Base-by-base conservation (phyloP, 805 yeast species). In the Metschnikowia kunwiensis region DNA sequence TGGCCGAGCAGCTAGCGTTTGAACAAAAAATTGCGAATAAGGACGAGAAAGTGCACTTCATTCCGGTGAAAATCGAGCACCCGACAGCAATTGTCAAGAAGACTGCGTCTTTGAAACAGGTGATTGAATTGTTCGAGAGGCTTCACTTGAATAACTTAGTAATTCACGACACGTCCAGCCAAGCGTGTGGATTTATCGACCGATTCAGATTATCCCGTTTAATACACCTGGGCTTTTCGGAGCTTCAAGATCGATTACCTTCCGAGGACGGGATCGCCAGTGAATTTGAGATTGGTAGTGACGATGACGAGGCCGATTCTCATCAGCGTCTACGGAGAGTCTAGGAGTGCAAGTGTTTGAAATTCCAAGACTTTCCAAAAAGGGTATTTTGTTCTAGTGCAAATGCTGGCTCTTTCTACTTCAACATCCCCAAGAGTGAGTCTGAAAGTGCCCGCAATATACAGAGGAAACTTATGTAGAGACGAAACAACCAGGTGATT, bases 121-220 rank as follows among this genome's bases (percentile, higher is more conserved):
- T 63, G 9, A 36, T 68, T 13, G 70, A 67, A 39, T 47, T 55
- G 10, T 67, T 67, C 42, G 72, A 68, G 37, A 60, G 65, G 30
- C 48, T 68, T 28, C 57, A 60, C 32, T 39, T 65, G 45, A 68
- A 68, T 50, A 58, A 61, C 39, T 49, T 63, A 11, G 52, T 63
- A 1, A 51, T 68, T 10, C 42, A 49, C 39, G 55, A 44, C 29
- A 42, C 46, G 22, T 40, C 44, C 8, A 33, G 47, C 18, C 31
- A 29, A 2, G 54, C 64, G 54, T 38, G 53, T 10, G 74, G 74
- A 10, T 65, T 65, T 37, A 51, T 65, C 6, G 72, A 68, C 41
- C 40, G 72, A 27, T 68, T 62, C 36, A 50, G 63, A 8, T 40
- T 68, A 5, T 47, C 68, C 2, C 46, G 47, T 4, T 38, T 63